These are phyloP conservation scores for Pseudogymnoascus destructans DNA, from an alignment of 2,329 filamentous ascomycete species.

Conservation along the genomic window DNA sequence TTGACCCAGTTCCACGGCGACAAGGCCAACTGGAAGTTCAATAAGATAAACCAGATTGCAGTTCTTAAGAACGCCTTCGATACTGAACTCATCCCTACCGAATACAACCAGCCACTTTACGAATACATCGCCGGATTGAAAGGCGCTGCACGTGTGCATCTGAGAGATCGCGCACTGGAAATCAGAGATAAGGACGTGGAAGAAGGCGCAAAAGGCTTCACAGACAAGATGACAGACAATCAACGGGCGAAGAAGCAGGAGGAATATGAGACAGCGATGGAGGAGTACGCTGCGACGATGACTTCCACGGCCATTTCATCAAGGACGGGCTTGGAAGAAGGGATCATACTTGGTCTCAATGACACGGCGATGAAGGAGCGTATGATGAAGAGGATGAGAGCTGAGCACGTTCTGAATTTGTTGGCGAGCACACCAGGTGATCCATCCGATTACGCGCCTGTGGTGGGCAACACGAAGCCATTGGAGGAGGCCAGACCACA, in stretches of 20 bases:
- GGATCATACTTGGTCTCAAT: slow-evolving; percentile 22
- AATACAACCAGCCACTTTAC: slow-evolving; percentile 56
- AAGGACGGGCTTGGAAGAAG: slow-evolving; percentile 22
- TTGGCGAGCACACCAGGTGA: slow-evolving; percentile 31
- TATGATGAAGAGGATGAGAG: slow-evolving; percentile 49
- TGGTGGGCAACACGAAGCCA: slow-evolving; percentile 10
- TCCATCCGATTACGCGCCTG: not conserved
- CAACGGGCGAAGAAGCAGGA: slow-evolving; percentile 37
- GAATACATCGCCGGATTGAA: slow-evolving; percentile 70
- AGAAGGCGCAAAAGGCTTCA: slow-evolving; percentile 33
- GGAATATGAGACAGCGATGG: slow-evolving; percentile 40
- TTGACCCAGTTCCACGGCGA: slow-evolving; percentile 61
- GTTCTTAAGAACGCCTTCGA: slow-evolving; percentile 75
- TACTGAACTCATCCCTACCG: slow-evolving; percentile 53
- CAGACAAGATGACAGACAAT: slow-evolving; percentile 34
- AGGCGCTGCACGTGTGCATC: slow-evolving; percentile 56
- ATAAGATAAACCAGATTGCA: slow-evolving; percentile 80
- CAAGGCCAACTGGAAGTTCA: slow-evolving; percentile 78
- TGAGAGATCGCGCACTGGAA: slow-evolving; percentile 53
- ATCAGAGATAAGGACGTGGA: slow-evolving; percentile 45
- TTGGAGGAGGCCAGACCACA: slow-evolving; percentile 17
- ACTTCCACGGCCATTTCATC: slow-evolving; percentile 15
- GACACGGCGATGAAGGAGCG: slow-evolving; percentile 41
- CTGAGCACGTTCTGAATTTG: slow-evolving; percentile 43
- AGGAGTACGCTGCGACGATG: slow-evolving; percentile 23